phyloP scores from a whole-genome alignment of 129 eudicot species.

The Chrysanthemum lavandulifolium region DNA sequence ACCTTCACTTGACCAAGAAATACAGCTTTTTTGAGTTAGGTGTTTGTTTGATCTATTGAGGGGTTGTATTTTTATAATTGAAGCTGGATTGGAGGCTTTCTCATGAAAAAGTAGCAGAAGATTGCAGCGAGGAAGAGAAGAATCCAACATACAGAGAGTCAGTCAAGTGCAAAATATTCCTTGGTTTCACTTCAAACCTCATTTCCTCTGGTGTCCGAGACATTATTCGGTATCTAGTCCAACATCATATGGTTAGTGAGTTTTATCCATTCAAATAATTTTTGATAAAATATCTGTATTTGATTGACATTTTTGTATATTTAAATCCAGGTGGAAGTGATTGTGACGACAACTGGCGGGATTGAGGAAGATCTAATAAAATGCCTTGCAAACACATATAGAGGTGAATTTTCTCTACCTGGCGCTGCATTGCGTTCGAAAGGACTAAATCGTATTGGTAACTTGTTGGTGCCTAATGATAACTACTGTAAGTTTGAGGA shows the following conservation, averaged over 20 bases:
- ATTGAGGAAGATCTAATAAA: constrained; percentile 94
- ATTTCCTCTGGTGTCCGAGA: constrained; percentile 93
- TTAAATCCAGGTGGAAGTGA: constrained; percentile 69
- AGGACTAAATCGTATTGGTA: constrained; percentile 94
- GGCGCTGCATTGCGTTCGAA: constrained; percentile 83
- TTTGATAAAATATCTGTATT: background rate
- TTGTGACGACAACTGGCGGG: constrained; percentile 96
- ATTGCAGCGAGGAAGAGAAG: constrained; percentile 74
- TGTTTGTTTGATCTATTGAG: constrained; percentile 14
- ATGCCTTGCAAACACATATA: constrained; percentile 92
- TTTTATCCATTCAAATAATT: background rate
- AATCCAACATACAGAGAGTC: constrained; percentile 62
- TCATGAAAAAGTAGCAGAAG: constrained; percentile 58
- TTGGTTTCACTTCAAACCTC: constrained; percentile 95
- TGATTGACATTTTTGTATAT: background rate
- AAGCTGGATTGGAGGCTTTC: constrained; percentile 97
- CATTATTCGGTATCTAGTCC: constrained; percentile 72
- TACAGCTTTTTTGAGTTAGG: background rate
- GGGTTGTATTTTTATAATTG: constrained; percentile 27
- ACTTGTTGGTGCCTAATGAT: constrained; percentile 86
- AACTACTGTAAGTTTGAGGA: constrained; percentile 98
- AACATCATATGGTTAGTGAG: constrained; percentile 85
- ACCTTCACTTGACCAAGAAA: no score
- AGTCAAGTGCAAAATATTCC: constrained; percentile 78
- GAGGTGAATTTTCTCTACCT: constrained; percentile 81